Percentiles rank a stretch among this genome's conserved stretches.
phyloP scores from a whole-genome alignment of 805 yeast genomes.

The Metschnikowia arizonensis region DNA sequence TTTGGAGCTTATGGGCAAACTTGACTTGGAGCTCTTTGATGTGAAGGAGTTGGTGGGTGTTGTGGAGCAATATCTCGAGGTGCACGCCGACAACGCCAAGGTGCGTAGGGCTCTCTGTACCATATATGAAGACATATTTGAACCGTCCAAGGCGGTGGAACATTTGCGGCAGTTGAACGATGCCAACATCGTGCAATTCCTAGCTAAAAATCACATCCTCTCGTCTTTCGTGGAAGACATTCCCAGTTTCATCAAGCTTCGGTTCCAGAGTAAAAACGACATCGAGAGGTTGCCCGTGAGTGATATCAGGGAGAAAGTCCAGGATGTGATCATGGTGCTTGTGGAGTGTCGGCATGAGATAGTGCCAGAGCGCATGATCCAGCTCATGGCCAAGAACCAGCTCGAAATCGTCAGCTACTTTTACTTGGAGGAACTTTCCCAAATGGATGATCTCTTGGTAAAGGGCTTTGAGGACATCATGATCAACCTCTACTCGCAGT shows the following conservation, averaged over 20 bases:
- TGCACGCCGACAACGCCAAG: conserved; percentile 9
- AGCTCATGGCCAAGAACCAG: conserved; percentile 38
- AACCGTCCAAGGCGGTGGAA: conserved; percentile 58
- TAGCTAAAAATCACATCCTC: conserved; percentile 62
- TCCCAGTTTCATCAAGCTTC: conserved; percentile 47
- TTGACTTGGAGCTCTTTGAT: conserved; percentile 60
- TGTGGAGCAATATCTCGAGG: conserved; percentile 45
- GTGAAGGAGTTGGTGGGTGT: conserved; percentile 37
- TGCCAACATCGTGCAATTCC: conserved; percentile 49
- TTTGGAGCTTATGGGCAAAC: conserved; percentile 40
- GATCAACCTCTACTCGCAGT: conserved; percentile 61
- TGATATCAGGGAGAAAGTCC: conserved; percentile 36
- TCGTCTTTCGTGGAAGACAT: conserved; percentile 44
- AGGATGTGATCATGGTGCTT: conserved; percentile 48
- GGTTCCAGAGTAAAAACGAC: conserved; percentile 34
- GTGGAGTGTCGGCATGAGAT: conserved; percentile 66
- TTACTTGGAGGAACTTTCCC: conserved; percentile 58
- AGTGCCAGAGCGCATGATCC: conserved; percentile 48
- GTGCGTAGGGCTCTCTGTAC: conserved; percentile 46
- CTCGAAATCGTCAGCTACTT: conserved; percentile 55
- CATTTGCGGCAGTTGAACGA: conserved; percentile 60
- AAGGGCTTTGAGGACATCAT: conserved; percentile 62
- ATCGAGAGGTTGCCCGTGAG: conserved; percentile 39
- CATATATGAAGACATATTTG: conserved; percentile 53
- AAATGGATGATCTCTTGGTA: conserved; percentile 52